Evolutionary conservation across 306 rosid species (phyloP).

Genomic region (Morella rubra): DNA sequence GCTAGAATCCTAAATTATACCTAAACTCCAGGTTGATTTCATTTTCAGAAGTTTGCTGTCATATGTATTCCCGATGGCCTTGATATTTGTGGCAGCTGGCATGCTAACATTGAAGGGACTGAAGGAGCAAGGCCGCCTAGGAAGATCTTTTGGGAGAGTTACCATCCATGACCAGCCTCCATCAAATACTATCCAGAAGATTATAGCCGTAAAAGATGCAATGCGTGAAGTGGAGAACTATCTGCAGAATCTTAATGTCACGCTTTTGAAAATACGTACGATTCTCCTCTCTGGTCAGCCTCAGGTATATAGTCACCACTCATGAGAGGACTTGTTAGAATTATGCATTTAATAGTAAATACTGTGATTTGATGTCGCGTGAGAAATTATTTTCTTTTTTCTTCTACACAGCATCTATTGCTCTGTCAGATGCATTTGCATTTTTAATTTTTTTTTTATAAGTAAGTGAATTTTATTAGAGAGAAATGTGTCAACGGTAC

Average conservation of each 20-base stretch:
- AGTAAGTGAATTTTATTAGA: too few species aligned
- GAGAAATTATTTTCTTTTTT: background rate
- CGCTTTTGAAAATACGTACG: slow-evolving; percentile 75
- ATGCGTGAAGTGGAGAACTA: slow-evolving; percentile 79
- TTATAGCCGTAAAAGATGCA: slow-evolving; percentile 90
- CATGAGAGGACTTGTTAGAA: slow-evolving; percentile 19
- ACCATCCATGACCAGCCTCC: slow-evolving; percentile 90
- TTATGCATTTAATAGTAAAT: slow-evolving; percentile 5
- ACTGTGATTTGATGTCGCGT: slow-evolving; percentile 15
- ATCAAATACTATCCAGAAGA: slow-evolving; percentile 90
- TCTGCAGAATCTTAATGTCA: slow-evolving; percentile 75
- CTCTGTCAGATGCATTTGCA: too few species aligned
- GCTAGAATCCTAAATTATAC: slow-evolving; percentile 6
- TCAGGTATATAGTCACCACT: slow-evolving; percentile 54
- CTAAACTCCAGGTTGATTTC: slow-evolving; percentile 31
- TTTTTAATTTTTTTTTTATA: too few species aligned
- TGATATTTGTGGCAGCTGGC: slow-evolving; percentile 67
- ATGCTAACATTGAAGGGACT: slow-evolving; percentile 84
- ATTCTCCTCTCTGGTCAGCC: slow-evolving; percentile 87
- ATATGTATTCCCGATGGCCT: slow-evolving; percentile 60
- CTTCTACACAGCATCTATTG: background rate
- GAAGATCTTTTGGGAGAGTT: slow-evolving; percentile 78
- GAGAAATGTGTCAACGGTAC: too few species aligned
- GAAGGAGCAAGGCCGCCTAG: slow-evolving; percentile 96
- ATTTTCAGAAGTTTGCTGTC: slow-evolving; percentile 77